Evolutionary conservation across 495 filamentous ascomycete species (phyloP).

Genomic region (Penicillium nucicola): DNA sequence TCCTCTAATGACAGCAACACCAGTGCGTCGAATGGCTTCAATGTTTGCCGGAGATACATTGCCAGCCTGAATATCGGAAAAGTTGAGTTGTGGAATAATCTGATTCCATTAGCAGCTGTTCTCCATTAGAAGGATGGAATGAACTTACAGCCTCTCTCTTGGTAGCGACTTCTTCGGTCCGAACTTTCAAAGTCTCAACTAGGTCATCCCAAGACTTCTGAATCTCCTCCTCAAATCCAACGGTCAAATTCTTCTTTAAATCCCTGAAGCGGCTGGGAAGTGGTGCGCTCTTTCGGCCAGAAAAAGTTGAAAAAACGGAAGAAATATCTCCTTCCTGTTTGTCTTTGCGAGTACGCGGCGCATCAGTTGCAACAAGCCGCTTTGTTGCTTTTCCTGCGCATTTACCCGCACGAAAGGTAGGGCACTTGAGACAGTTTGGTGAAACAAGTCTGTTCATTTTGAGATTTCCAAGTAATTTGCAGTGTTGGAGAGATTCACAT

Average conservation of each 20-base stretch:
- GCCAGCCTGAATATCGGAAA: constrained; percentile 5
- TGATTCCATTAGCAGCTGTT: background rate
- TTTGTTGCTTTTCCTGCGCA: constrained; percentile 1
- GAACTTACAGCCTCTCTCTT: constrained; percentile 7
- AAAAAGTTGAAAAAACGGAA: constrained; percentile 12
- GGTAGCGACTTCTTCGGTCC: constrained; percentile 10
- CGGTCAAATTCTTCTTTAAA: constrained; percentile 6
- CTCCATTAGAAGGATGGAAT: background rate
- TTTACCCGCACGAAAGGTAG: constrained; percentile 3
- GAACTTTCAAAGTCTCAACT: constrained; percentile 4
- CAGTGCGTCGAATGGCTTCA: constrained; percentile 18
- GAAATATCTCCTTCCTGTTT: constrained; percentile 15
- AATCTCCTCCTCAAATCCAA: constrained; percentile 4
- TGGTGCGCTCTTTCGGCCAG: constrained; percentile 2
- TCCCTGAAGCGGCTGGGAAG: constrained; percentile 8
- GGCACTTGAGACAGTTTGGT: constrained; percentile 2
- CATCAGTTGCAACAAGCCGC: constrained; percentile 3
- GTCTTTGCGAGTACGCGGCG: constrained; percentile 6
- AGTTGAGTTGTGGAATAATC: constrained; percentile 9
- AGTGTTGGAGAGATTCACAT: too few relatives aligned
- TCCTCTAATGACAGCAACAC: constrained; percentile 55
- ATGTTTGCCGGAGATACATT: background rate
- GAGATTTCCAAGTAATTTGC: too few relatives aligned
- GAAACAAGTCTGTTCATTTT: constrained; percentile 6
- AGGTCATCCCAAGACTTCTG: constrained; percentile 9